Conservation (phyloP, 257 asterid species). For the Forsythia suspensa region DNA sequence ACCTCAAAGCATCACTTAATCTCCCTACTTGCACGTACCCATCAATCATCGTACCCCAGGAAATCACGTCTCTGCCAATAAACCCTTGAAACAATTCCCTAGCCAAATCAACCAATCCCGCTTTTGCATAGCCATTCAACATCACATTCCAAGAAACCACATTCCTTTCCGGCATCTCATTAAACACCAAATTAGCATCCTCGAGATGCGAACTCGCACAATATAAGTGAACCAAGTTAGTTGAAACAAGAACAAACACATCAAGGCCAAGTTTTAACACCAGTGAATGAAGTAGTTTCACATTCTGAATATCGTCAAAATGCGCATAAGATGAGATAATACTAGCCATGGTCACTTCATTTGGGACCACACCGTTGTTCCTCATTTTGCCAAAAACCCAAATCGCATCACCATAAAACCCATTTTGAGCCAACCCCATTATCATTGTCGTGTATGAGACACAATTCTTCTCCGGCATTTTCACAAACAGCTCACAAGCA, state of each 20-base stretch:
- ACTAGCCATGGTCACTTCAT: slow-evolving; percentile 79
- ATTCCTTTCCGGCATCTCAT: slow-evolving; percentile 57
- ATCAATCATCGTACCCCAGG: slow-evolving; percentile 91
- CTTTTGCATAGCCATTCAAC: slow-evolving; percentile 86
- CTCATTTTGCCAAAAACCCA: slow-evolving; percentile 67
- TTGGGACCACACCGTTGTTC: slow-evolving; percentile 55
- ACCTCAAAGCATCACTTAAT: slow-evolving; percentile 54
- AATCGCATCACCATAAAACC: slow-evolving; percentile 46
- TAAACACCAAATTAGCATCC: slow-evolving; percentile 54
- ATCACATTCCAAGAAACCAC: slow-evolving; percentile 85
- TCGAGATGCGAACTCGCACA: slow-evolving; percentile 36
- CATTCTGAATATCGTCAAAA: slow-evolving; percentile 33
- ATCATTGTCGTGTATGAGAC: slow-evolving; percentile 84
- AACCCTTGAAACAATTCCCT: slow-evolving; percentile 62
- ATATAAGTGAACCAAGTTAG: slow-evolving; percentile 74
- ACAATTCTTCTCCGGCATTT: slow-evolving; percentile 61
- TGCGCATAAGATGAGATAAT: slow-evolving; percentile 61
- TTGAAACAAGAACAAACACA: slow-evolving; percentile 52
- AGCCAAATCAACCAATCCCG: slow-evolving; percentile 49
- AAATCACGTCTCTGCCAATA: slow-evolving; percentile 65
- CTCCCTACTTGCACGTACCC: slow-evolving; percentile 64
- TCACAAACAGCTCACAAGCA: slow-evolving; percentile 69
- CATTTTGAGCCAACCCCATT: slow-evolving; percentile 66
- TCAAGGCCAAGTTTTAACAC: slow-evolving; percentile 71
- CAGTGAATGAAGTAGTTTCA: slow-evolving; percentile 64